Percentiles rank a stretch among this genome's conserved stretches.
These are phyloP conservation scores for Xerocomus nothofagi DNA, from an alignment of 1,284 basidiomycete species.

Conservation along the genomic window DNA sequence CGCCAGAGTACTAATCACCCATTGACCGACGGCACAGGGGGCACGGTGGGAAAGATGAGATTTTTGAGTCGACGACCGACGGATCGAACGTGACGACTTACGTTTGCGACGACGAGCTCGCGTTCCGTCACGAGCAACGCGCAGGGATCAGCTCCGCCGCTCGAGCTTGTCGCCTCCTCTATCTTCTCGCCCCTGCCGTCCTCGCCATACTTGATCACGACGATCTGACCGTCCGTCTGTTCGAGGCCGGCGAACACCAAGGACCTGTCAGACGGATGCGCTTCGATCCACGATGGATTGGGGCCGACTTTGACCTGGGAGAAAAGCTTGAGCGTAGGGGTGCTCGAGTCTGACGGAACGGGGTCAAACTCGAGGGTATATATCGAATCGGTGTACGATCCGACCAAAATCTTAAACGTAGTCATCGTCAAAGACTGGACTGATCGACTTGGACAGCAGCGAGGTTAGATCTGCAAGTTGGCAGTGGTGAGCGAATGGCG, in stretches of 20 bases:
- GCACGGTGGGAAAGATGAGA: too few relatives aligned
- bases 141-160: constrained; percentile 61
- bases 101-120: constrained; percentile 65
- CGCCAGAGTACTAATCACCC: constrained; percentile 57
- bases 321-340: constrained; percentile 42
- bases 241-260: constrained; percentile 59
- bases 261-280: constrained; percentile 52
- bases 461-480: too few relatives aligned
- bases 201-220: constrained; percentile 52
- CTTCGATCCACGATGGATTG: constrained; percentile 70
- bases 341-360: constrained; percentile 12
- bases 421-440: too few relatives aligned
- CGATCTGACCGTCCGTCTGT: constrained; percentile 56
- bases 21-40: too few relatives aligned
- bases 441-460: too few relatives aligned
- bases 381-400: constrained; percentile 62
- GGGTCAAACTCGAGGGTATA: constrained; percentile 52
- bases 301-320: constrained; percentile 54
- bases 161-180: constrained; percentile 36
- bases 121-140: constrained; percentile 49
- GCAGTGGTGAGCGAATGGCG: too few relatives aligned
- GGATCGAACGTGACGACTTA: constrained; percentile 37
- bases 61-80: background rate
- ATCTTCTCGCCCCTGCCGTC: constrained; percentile 22
- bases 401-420: constrained; percentile 51